A percentile compares a stretch with the other conserved stretches of the same genome.
Conservation (phyloP, 345 rosid genomes). For the Limnanthes douglasii region DNA sequence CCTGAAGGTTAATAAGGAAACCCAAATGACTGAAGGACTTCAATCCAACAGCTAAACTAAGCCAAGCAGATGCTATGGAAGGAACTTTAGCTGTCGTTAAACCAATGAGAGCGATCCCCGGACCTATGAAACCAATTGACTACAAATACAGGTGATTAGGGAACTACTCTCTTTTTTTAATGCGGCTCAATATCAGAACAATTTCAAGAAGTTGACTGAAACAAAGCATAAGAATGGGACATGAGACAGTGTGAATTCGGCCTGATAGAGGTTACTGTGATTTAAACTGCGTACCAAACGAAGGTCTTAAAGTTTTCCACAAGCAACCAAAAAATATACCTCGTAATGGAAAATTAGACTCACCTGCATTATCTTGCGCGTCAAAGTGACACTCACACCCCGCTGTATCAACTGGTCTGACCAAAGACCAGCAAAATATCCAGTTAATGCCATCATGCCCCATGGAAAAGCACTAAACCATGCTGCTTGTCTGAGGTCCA, state of each 20-base stretch:
- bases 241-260: no score
- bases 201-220: no score
- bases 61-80: constrained; percentile 78
- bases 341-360: no score
- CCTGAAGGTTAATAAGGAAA: constrained; percentile 95
- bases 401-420: constrained; percentile 59
- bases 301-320: no score
- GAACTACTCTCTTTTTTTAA: no score
- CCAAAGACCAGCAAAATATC: constrained; percentile 69
- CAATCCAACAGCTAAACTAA: constrained; percentile 74
- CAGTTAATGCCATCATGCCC: constrained; percentile 87
- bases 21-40: constrained; percentile 96
- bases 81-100: constrained; percentile 64
- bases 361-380: constrained; percentile 96
- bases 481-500: constrained; percentile 86
- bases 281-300: no score
- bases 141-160: constrained; percentile 32
- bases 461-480: constrained; percentile 98
- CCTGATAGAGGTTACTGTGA: no score
- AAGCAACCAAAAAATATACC: no score
- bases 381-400: constrained; percentile 64
- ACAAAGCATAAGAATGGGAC: no score
- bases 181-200: no score
- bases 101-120: constrained; percentile 71
- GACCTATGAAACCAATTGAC: constrained; percentile 86